A percentile compares a stretch with the other conserved stretches of the same genome.
These are phyloP conservation scores for Leccinum longicurvipes DNA, from an alignment of 768 basidiomycete genomes.

Conservation along the genomic window DNA sequence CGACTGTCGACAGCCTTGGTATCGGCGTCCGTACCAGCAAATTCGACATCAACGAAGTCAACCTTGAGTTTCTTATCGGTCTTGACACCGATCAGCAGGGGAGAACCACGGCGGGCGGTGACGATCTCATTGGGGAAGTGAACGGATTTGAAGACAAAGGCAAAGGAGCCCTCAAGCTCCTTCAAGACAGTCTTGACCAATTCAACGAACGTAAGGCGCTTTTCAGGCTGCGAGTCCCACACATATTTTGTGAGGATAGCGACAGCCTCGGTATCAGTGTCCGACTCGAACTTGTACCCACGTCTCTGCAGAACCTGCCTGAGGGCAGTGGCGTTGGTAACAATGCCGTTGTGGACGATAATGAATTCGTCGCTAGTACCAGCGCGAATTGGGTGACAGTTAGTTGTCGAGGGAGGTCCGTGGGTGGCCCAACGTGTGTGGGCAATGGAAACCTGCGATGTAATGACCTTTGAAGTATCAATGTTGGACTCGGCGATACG, in stretches of 20 bases:
- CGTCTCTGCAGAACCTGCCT: constrained; percentile 92
- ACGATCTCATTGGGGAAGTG: constrained; percentile 97
- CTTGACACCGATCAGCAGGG: constrained; percentile 96
- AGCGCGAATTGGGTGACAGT: constrained; percentile 94
- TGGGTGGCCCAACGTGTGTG: constrained; percentile 99
- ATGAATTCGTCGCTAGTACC: constrained; percentile 81
- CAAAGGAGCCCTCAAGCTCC: constrained; percentile 98
- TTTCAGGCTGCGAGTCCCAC: constrained; percentile 88
- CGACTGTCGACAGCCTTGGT: constrained; percentile 41
- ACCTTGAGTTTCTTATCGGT: constrained; percentile 99
- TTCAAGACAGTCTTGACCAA: constrained; percentile 94
- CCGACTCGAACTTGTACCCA: constrained; percentile 90
- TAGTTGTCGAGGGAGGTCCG: constrained; percentile 79
- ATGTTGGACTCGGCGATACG: constrained; percentile 70
- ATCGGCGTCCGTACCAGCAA: constrained; percentile 69
- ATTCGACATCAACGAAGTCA: constrained; percentile 98
- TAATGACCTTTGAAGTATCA: constrained; percentile 71
- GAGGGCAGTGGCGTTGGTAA: constrained; percentile 90
- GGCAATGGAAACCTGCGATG: constrained; percentile 93
- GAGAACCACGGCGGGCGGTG: constrained; percentile 94
- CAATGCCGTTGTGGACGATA: constrained; percentile 98
- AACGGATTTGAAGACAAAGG: constrained; percentile 96
- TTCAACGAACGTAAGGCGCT: constrained; percentile 82
- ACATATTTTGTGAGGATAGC: constrained; percentile 96
- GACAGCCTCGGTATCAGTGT: constrained; percentile 97